Evolutionary conservation across 257 asterid genomes (phyloP), one percentile per base, ranked within the genome.

Genomic region (Lycium ferocissimum): DNA sequence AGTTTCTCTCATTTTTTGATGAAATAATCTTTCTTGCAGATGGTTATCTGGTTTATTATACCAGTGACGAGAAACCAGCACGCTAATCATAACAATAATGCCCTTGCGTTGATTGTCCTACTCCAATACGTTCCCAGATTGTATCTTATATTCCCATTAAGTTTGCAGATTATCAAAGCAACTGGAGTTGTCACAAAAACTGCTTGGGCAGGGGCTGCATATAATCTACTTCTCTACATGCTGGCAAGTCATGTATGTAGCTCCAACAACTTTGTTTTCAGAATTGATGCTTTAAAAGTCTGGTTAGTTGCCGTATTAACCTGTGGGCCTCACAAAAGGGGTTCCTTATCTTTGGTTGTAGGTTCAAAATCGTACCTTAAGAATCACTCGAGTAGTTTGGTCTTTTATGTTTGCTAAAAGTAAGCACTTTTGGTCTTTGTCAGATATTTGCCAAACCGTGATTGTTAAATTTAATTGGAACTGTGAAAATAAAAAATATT

Each of bases 161-260:
- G 99, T 87, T 96, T 98, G 57, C 93, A 96, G 92, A 94, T 96
- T 35, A 88, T 96, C 86, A 96, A 96, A 90, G 97, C 99, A 85
- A 96, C 99, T 4, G 99, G 99, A 90, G 91, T 96, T 75, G 99
- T 96, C 90, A 94, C 99, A 84, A 94, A 96, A 93, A 94, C 99
- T 83, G 98, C 97, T 89, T 96, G 99, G 99, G 99, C 99, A 18
- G 99, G 99, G 86, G 99, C 99, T 51, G 99, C 97, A 61, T 96
- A 96, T 92, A 96, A 96, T 91, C 90, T 96, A 88, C 85, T 96
- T 35, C 94, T 93, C 88, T 96, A 94, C 92, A 93, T 96, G 97
- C 86, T 96, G 84, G 99, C 99, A 83, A 96, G 99, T 90, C 99
- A 94, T 90, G 99, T 96, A 92, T 82, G 98, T 90, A 81, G 76